Evolutionary conservation across 306 rosid genomes (phyloP).

Genomic region (Prinsepia uniflora): DNA sequence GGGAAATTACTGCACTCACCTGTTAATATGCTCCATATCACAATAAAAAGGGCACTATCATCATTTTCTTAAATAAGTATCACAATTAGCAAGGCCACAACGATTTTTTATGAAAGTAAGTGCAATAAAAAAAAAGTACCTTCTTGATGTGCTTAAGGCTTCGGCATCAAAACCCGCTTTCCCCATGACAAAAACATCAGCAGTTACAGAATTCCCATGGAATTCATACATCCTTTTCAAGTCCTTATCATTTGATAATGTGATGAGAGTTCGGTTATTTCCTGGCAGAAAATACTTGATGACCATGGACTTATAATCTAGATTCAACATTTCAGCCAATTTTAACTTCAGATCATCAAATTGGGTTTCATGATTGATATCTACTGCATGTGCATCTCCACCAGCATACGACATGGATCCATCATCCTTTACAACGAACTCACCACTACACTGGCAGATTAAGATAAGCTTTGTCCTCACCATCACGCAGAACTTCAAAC

Average conservation of each 20-base stretch:
- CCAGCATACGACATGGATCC: slow-evolving; percentile 51
- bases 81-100: neutral
- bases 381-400: slow-evolving; percentile 57
- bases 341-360: slow-evolving; percentile 47
- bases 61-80: slow-evolving; percentile 12
- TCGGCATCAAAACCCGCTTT: slow-evolving; percentile 31
- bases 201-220: slow-evolving; percentile 44
- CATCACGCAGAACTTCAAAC: slow-evolving; percentile 35
- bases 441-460: slow-evolving; percentile 51
- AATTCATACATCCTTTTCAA: slow-evolving; percentile 53
- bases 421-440: slow-evolving; percentile 38
- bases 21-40: neutral
- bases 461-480: slow-evolving; percentile 51
- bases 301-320: slow-evolving; percentile 36
- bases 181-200: slow-evolving; percentile 44
- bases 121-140: slow-evolving; percentile 26
- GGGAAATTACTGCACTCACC: slow-evolving; percentile 3
- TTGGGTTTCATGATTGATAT: slow-evolving; percentile 39
- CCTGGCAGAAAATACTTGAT: slow-evolving; percentile 55
- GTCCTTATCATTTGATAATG: slow-evolving; percentile 44
- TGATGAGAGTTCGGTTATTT: slow-evolving; percentile 44
- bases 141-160: slow-evolving; percentile 27
- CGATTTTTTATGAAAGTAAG: neutral
- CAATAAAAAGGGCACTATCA: neutral
- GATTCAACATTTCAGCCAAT: slow-evolving; percentile 42